phyloP scores from a whole-genome alignment of 208 protist genomes.

The Crithidia acanthocephali region DNA sequence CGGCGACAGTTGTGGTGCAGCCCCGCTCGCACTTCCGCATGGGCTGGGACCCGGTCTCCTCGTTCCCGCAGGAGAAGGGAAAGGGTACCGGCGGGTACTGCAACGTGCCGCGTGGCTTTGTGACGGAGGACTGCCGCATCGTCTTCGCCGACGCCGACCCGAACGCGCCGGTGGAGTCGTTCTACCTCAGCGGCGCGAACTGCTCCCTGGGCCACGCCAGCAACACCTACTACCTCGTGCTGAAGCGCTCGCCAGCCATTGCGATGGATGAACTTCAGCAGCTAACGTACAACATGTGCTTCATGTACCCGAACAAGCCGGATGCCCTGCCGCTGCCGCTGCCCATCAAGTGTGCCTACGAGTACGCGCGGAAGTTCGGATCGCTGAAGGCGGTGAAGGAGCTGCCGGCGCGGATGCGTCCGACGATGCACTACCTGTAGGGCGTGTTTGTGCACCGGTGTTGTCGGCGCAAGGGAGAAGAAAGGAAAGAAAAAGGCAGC shows the following conservation, averaged over 20 bases:
- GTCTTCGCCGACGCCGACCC: slow-evolving; percentile 35
- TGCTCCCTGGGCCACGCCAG: slow-evolving; percentile 58
- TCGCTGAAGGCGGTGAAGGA: slow-evolving; percentile 32
- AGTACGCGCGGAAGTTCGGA: slow-evolving; percentile 61
- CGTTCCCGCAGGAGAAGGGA: slow-evolving; percentile 12
- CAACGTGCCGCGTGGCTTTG: slow-evolving; percentile 65
- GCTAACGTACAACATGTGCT: slow-evolving; percentile 61
- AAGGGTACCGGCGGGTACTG: slow-evolving; percentile 16
- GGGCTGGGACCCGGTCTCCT: slow-evolving; percentile 14
- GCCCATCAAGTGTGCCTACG: slow-evolving; percentile 62
- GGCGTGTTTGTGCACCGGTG: too few relatives aligned
- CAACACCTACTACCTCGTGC: slow-evolving; percentile 55
- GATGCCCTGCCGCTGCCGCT: slow-evolving; percentile 62
- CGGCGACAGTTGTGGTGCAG: slow-evolving; percentile 55
- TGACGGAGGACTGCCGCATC: slow-evolving; percentile 22
- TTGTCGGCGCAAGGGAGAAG: too few relatives aligned
- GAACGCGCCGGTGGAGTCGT: slow-evolving; percentile 30
- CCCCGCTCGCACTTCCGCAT: slow-evolving; percentile 56
- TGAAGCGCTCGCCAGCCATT: slow-evolving; percentile 22
- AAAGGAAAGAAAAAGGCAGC: too few relatives aligned
- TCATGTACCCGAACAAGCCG: slow-evolving; percentile 72
- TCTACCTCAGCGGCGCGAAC: slow-evolving; percentile 54
- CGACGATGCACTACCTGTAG: slow-evolving; percentile 69
- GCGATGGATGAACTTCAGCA: slow-evolving; percentile 34
- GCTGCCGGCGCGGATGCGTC: slow-evolving; percentile 33